Evolutionary conservation across 305 asterid species (phyloP).

Genomic region (Fraxinus dipetala): DNA sequence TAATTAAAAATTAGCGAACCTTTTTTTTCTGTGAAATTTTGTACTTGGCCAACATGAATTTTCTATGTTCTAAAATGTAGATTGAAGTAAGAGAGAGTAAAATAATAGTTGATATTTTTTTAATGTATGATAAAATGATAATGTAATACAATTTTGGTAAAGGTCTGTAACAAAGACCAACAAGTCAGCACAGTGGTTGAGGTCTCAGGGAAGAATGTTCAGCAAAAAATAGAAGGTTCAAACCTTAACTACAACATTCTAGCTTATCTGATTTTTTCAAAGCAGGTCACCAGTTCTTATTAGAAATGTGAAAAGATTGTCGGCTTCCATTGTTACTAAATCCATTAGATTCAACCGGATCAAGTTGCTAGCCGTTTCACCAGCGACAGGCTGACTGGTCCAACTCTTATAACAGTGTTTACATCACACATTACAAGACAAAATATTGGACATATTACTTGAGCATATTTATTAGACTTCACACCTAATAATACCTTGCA

Average conservation of each 20-base stretch:
- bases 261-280: background rate
- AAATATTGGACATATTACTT: background rate
- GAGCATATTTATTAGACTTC: background rate
- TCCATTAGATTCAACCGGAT: background rate
- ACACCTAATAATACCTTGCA: slow-evolving; percentile 1
- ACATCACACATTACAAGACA: background rate
- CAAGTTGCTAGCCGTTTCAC: background rate
- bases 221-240: background rate
- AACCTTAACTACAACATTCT: background rate
- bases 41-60: background rate
- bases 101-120: background rate
- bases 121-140: background rate
- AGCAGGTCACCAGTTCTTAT: background rate
- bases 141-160: background rate
- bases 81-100: background rate
- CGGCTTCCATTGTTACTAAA: background rate
- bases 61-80: background rate
- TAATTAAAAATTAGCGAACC: background rate
- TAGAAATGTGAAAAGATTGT: background rate
- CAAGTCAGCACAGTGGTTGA: background rate
- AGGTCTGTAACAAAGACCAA: background rate
- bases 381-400: background rate
- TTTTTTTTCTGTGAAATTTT: background rate
- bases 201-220: background rate
- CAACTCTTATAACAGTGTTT: background rate